Evolutionary conservation across 169 alveolate species (phyloP).

Genomic region (Eimeria maxima): DNA sequence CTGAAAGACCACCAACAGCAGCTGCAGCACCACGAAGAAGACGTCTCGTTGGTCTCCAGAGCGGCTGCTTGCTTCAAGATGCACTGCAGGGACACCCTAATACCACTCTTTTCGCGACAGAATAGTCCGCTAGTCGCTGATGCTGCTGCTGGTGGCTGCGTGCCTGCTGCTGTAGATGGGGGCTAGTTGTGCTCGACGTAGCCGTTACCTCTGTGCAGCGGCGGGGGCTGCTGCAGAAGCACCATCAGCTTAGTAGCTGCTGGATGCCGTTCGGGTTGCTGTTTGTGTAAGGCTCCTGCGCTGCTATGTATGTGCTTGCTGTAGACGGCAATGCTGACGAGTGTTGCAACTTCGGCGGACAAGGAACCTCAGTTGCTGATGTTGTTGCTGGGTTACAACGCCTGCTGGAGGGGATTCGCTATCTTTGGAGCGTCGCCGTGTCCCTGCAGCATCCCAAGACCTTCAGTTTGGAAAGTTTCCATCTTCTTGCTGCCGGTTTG

Average conservation of each 20-base stretch:
- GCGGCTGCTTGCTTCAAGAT: constrained; percentile 63
- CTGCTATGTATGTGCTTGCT: constrained; percentile 15
- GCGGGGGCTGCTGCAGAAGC: not conserved
- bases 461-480: constrained; percentile 37
- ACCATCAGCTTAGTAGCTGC: not conserved
- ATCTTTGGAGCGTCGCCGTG: constrained; percentile 69
- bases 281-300: not conserved
- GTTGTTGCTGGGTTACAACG: constrained; percentile 75
- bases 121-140: constrained; percentile 10
- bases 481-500: constrained; percentile 62
- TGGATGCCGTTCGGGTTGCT: not conserved
- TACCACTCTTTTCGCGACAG: constrained; percentile 57
- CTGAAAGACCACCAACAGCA: not conserved
- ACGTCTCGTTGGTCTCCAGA: constrained; percentile 21
- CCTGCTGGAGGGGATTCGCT: constrained; percentile 65
- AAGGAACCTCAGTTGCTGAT: constrained; percentile 46
- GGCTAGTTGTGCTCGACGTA: not conserved
- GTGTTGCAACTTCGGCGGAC: not conserved
- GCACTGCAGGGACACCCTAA: constrained; percentile 64
- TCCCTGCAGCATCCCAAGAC: constrained; percentile 13
- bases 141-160: constrained; percentile 15
- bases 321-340: constrained; percentile 10
- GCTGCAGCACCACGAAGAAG: constrained; percentile 25
- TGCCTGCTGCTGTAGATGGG: not conserved
- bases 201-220: not conserved